Percentiles rank a stretch among this genome's conserved stretches.
Conservation (phyloP, 2,329 filamentous ascomycete genomes). For the Colletotrichum salicis region DNA sequence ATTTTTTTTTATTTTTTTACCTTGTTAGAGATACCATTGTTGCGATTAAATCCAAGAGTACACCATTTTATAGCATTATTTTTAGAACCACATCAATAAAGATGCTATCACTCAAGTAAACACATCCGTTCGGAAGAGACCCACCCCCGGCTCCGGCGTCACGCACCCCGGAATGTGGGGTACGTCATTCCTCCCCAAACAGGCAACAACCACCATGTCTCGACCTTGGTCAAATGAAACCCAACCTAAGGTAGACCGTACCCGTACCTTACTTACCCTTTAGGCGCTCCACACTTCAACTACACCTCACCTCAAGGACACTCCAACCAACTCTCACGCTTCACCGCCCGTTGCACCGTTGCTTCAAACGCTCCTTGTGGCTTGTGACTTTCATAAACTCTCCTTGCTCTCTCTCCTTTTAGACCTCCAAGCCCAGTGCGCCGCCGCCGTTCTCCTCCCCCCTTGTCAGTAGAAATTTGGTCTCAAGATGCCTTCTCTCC, state of each 20-base stretch:
- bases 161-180: constrained; percentile 23
- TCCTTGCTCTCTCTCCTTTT: not conserved
- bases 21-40: constrained; percentile 27
- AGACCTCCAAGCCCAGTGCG: not conserved
- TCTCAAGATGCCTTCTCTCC: constrained; percentile 16
- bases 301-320: not conserved
- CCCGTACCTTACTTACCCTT: too few species aligned
- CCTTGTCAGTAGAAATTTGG: not conserved
- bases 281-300: not conserved
- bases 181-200: constrained; percentile 31
- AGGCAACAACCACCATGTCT: constrained; percentile 21
- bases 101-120: not conserved
- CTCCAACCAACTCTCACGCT: not conserved
- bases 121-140: too few species aligned
- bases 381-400: not conserved
- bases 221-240: not conserved
- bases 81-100: not conserved
- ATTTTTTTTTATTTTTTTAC: not conserved
- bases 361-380: not conserved
- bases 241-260: not conserved
- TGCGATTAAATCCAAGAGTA: not conserved
- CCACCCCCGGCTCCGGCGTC: constrained; percentile 1
- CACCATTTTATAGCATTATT: not conserved
- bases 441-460: not conserved
- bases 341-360: not conserved